Base-by-base conservation (phyloP, 2,329 filamentous ascomycete genomes). In the Epichloe elymi region DNA sequence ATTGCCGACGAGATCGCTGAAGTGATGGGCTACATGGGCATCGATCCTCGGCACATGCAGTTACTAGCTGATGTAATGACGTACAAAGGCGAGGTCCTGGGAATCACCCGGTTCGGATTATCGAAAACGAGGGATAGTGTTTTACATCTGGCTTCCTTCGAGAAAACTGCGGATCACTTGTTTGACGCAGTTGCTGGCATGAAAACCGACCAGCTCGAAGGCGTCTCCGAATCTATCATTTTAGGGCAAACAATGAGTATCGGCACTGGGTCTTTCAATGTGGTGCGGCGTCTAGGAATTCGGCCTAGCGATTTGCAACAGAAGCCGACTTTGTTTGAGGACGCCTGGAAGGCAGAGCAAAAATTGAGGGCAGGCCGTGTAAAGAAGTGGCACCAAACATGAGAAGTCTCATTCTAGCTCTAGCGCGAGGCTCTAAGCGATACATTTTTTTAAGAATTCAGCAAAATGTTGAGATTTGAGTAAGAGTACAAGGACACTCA, bases 61-160 rank as follows among this genome's bases (percentile, higher is more conserved):
- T 78, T 98, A 17, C 80, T 98, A 2, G 91, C 93, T 11, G 93
- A 98, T 62, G 90, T 96, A 50, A 98, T 98, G 93, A 97, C 93
- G 1, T 97, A 91, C 76, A 97, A 96, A 72, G 93, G 93, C 48
- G 91, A 97, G 59, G 87, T 98, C 0, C 78, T 96, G 17, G 93
- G 93, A 48, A 98, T 98, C 64, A 98, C 93, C 2, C 85, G 93
- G 35, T 97, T 97, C 67, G 93, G 93, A 48, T 75, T 98, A 26
- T 86, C 89, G 52, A 98, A 97, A 75, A 97, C 95, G 85, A 79
- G 93, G 48, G 93, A 98, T 67, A 87, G 81, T 15, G 93, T 97
- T 11, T 73, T 98, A 51, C 93, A 98, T 67, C 77, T 98, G 12
- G 93, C 93, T 0, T 91, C 85, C 17, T 98, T 98, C 63, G 93